Base-by-base conservation (phyloP, 1,284 basidiomycete genomes). In the Cutaneotrichosporon sp. region DNA sequence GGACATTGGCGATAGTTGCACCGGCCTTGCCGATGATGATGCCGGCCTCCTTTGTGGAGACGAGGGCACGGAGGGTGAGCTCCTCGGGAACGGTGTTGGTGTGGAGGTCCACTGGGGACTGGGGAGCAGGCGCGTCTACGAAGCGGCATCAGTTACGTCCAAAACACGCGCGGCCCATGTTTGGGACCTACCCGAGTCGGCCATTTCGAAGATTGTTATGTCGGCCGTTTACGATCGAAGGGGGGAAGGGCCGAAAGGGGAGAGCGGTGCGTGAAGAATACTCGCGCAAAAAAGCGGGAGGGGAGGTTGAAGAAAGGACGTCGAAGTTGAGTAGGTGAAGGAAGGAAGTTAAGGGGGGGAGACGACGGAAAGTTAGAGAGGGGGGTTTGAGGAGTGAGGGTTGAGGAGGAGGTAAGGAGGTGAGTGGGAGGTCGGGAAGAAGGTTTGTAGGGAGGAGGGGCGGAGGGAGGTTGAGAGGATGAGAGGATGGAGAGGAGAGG, bases 11-110 rank as follows among this genome's bases (percentile, higher is more conserved):
- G 67, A 97, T 94, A 70, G 97, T 97, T 79, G 91, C 89, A 57
- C 94, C 94, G 55, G 81, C 91, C 71, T 91, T 97, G 66, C 94
- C 74, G 64, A 97, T 96, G 77, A 96, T 93, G 72, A 97, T 86
- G 66, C 92, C 92, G 51, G 92, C 92, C 76, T 97, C 92, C 78
- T 94, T 96, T 61, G 90, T 93, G 71, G 84, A 88, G 66, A 97
- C 92, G 65, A 97, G 86, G 39, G 92, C 88, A 64, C 92, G 86
- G 52, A 97, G 84, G 62, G 89, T 90, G 66, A 97, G 81, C 33
- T 82, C 80, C 52, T 81, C 61, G 54, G 55, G 56, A 19, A 43
- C 49, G 44, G 34, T 44, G 29, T 26, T 42, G 25, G 51, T n/a
- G 26, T 44, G 37, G 52, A 26, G 54, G 45, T 67, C 60, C 51